Conservation (phyloP, 192 early-diverging fungal species). For the Chytriomyces sp. region DNA sequence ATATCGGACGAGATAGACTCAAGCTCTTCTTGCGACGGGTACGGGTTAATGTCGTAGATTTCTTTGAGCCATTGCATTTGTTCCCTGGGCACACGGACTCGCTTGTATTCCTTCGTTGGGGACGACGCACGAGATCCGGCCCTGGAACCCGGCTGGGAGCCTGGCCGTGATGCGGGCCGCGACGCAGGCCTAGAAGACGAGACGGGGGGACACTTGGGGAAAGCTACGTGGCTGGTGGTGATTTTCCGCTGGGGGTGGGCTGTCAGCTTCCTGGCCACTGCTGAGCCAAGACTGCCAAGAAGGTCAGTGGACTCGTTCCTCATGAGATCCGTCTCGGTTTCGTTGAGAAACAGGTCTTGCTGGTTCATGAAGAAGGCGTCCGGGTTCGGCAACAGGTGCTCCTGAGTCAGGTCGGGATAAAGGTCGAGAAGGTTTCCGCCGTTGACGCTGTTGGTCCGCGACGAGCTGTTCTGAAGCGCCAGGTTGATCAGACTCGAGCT, state of each 20-base stretch:
- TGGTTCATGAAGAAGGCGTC: too few relatives aligned
- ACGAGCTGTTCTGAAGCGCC: background rate
- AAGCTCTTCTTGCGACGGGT: background rate
- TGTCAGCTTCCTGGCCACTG: background rate
- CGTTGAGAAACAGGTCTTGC: too few relatives aligned
- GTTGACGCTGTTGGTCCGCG: background rate
- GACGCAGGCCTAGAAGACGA: too few relatives aligned
- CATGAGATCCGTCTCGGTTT: background rate
- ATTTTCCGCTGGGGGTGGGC: background rate
- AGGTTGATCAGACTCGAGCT: background rate
- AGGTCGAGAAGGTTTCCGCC: background rate
- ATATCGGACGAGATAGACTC: background rate
- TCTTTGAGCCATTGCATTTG: constrained; percentile 22
- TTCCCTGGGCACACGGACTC: constrained; percentile 10
- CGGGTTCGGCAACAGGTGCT: too few relatives aligned
- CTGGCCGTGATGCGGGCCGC: too few relatives aligned
- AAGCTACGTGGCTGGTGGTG: background rate
- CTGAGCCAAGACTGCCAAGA: background rate
- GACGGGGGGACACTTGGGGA: background rate
- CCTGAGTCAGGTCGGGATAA: too few relatives aligned
- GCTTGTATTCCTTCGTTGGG: background rate
- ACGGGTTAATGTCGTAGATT: constrained; percentile 8
- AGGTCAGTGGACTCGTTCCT: background rate
- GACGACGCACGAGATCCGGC: background rate
- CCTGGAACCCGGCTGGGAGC: background rate